Evolutionary conservation across 177 flowering plant genomes (phyloP).

Genomic region (Telopea speciosissima): DNA sequence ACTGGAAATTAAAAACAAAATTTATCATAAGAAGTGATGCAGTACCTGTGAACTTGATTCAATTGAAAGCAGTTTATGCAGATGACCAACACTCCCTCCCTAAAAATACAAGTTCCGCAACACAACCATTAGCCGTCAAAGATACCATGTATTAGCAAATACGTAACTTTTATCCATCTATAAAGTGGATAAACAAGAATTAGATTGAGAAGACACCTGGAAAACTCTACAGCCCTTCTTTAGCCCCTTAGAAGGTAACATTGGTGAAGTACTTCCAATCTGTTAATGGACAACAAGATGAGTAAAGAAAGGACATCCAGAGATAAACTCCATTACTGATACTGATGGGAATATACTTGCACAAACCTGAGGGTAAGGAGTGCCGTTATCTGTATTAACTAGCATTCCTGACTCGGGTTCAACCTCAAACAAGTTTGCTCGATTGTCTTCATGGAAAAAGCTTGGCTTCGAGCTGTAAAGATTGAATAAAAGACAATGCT

Average conservation of each 20-base stretch:
- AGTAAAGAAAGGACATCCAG: not conserved
- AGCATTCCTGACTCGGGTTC: constrained; percentile 87
- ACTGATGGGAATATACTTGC: constrained; percentile 10
- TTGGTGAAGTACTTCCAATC: constrained; percentile 54
- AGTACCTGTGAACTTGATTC: constrained; percentile 96
- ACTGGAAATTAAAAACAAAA: not conserved
- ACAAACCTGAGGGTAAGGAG: constrained; percentile 73
- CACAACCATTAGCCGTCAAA: constrained; percentile 2
- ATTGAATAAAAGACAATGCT: not conserved
- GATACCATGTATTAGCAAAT: not conserved
- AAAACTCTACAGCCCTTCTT: constrained; percentile 53
- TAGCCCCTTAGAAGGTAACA: constrained; percentile 25
- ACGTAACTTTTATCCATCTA: not conserved
- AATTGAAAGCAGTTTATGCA: constrained; percentile 80
- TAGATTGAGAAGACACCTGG: constrained; percentile 47
- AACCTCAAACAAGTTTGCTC: constrained; percentile 86
- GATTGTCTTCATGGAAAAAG: constrained; percentile 85
- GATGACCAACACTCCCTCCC: constrained; percentile 97
- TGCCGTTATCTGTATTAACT: constrained; percentile 86
- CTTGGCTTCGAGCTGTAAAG: constrained; percentile 77
- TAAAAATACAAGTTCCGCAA: constrained; percentile 21
- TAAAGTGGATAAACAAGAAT: not conserved
- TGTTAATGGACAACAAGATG: constrained; percentile 20
- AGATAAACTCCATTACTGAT: not conserved
- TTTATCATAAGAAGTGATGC: constrained; percentile 1